Base-by-base conservation (phyloP, 1,139 yeast genomes). In the Yamadazyma dendronema region DNA sequence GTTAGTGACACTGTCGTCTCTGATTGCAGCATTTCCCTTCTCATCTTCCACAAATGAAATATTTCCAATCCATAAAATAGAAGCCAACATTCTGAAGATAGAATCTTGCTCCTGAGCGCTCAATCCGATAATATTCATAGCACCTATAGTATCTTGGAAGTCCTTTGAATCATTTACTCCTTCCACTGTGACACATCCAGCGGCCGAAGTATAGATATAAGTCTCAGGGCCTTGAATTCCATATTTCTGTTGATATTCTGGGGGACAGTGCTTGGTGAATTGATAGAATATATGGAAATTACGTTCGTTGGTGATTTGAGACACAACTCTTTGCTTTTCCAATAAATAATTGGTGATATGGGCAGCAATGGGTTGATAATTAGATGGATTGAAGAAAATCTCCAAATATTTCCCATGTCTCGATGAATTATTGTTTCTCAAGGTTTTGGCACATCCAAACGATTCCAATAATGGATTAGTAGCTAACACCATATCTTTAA, bases 221-320 rank as follows among this genome's bases (percentile, higher is more conserved):
- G 92, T 81, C 54, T 92, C 97, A 1, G 98, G 98, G 24, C 83
- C 81, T 62, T 90, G 98, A 40, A 94, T 80, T 35, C 98, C 98
- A 59, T 70, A 90, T 32, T 64, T 68, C 50, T 87, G 89, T 56
- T 95, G 82, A 57, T 92, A 90, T 42, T 75, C 74, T 21, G 89
- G 89, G 11, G 90, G 80, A 12, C 97, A 95, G 46, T 87, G 87
- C 57, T 92, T 94, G 13, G 97, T 85, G 59, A 87, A 84, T 64
- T 94, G 99, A 58, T 94, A 94, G 60, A 94, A 94, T 41, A 94
- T 94, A 61, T 94, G 99, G 68, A 92, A 94, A 58, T 92, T 92
- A 59, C 99, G 79, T 67, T 94, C 99, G 53, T 86, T 82, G 47
- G 79, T 73, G 51, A 90, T 87, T 61, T 94, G 99, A 14, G 92